Evolutionary conservation across 352 stramenopile species (phyloP), one percentile per base, ranked within the genome.

Genomic region (Globisporangium parvum): DNA sequence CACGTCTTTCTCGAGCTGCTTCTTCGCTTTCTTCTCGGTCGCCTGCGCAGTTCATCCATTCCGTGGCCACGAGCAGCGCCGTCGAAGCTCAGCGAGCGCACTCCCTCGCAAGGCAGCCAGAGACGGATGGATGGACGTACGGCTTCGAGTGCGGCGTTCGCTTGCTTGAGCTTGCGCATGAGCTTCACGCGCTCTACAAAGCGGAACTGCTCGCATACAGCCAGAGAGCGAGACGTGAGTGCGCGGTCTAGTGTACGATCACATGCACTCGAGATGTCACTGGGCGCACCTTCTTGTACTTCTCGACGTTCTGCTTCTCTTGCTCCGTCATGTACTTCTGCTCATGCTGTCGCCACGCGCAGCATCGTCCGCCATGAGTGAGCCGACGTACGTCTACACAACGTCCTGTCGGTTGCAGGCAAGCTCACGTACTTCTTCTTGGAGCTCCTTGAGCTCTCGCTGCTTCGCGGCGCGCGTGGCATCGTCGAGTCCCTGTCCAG

Each of bases 151-250:
- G 67, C 60, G 0, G 55, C 65, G 49, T 88, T 73, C 5, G 71
- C 65, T 49, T 90, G 76, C 48, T 78, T 73, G 51, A 92, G 60
- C 64, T 90, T 92, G 28, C 81, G 79, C 79, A 90, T 90, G 40
- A 92, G 66, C 66, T 92, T 92, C 45, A 92, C 77, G 46, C 81
- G 81, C 55, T 92, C 81, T 40, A 92, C 87, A 61, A 92, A 92
- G 4, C 81, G 79, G 6, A 81, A 75, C 81, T 91, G 51, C n/a
- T 12, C 2, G 1, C 23, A 23, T 3, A 26, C 15, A 51, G 17
- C 42, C 3, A 23, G 1, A 57, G 26, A 39, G 20, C 37, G 9
- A 12, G 1, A 31, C 18, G n/a, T 55, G 15, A 48, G 51, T 42
- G 21, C 14, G 44, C 8, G 28, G 10, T 9, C 11, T 33, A 0